Percentiles rank a stretch among this genome's conserved stretches.
These are phyloP conservation scores for Salvia sclarea DNA, from an alignment of 305 asterid species.

Conservation along the genomic window DNA sequence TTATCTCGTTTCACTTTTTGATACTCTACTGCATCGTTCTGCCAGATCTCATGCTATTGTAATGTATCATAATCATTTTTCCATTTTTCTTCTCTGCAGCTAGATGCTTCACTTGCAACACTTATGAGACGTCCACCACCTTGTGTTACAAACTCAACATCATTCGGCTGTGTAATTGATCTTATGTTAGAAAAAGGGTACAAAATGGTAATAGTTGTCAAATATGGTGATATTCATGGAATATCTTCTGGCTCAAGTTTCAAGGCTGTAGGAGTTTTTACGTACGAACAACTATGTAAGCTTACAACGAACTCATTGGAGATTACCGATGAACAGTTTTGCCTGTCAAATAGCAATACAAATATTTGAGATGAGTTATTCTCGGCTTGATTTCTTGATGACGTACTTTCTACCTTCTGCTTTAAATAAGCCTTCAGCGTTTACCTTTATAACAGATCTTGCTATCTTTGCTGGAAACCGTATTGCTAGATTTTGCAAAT, in stretches of 20 bases:
- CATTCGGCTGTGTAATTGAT: conserved; percentile 59
- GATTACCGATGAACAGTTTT: conserved; percentile 35
- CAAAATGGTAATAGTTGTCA: conserved; percentile 59
- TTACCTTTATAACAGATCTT: neutral
- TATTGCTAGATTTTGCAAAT: neutral
- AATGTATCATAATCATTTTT: conserved; percentile 18
- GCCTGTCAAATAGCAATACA: conserved; percentile 32
- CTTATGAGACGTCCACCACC: conserved; percentile 79
- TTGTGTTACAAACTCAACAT: conserved; percentile 56
- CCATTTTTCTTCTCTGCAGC: conserved; percentile 39
- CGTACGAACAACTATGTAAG: conserved; percentile 45
- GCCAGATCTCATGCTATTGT: neutral
- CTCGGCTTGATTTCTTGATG: conserved; percentile 10
- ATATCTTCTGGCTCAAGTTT: conserved; percentile 48
- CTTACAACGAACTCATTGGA: conserved; percentile 40
- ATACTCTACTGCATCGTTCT: neutral
- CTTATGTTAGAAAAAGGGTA: conserved; percentile 64
- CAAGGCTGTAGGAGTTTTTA: conserved; percentile 62
- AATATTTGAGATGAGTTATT: conserved; percentile 36
- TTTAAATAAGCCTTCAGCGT: conserved; percentile 5
- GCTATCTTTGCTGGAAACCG: neutral
- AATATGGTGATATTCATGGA: conserved; percentile 48
- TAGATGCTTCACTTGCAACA: conserved; percentile 55
- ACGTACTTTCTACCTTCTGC: neutral
- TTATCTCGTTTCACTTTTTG: neutral